Percentiles rank a stretch among this genome's conserved stretches.
Conservation (phyloP, 2,329 filamentous ascomycete genomes). For the Pseudofabraea citricarpa region DNA sequence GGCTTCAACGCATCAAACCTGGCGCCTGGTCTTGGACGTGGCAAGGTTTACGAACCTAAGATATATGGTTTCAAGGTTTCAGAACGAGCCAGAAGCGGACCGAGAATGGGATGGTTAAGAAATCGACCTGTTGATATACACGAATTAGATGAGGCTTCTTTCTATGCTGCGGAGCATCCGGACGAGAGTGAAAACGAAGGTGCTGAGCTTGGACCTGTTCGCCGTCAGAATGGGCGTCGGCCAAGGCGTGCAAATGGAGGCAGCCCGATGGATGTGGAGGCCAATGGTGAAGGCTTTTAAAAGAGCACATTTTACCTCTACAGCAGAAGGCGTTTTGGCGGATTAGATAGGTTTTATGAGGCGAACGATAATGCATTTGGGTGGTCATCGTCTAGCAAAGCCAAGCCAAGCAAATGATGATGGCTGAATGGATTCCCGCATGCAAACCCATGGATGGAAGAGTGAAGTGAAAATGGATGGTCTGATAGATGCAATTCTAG, state of each 20-base stretch:
- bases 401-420: no score
- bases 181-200: conserved; percentile 52
- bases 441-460: no score
- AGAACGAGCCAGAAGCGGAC: conserved; percentile 82
- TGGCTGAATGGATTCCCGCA: no score
- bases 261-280: conserved; percentile 28
- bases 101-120: conserved; percentile 94
- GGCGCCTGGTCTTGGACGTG: conserved; percentile 75
- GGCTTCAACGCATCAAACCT: conserved; percentile 84
- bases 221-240: conserved; percentile 8
- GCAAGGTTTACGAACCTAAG: conserved; percentile 86
- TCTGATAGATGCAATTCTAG: no score
- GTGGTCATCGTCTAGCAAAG: no score
- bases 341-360: no score
- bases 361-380: no score
- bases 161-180: conserved; percentile 46
- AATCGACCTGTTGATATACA: conserved; percentile 74
- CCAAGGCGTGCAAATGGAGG: conserved; percentile 20
- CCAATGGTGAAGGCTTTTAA: conserved; percentile 22
- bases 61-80: conserved; percentile 97
- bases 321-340: no score
- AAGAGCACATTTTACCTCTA: no score
- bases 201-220: conserved; percentile 32
- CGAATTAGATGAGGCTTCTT: conserved; percentile 75
- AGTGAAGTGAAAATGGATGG: no score